phyloP scores from a whole-genome alignment of 441 rosid genomes.

The Raphanus hybrid region DNA sequence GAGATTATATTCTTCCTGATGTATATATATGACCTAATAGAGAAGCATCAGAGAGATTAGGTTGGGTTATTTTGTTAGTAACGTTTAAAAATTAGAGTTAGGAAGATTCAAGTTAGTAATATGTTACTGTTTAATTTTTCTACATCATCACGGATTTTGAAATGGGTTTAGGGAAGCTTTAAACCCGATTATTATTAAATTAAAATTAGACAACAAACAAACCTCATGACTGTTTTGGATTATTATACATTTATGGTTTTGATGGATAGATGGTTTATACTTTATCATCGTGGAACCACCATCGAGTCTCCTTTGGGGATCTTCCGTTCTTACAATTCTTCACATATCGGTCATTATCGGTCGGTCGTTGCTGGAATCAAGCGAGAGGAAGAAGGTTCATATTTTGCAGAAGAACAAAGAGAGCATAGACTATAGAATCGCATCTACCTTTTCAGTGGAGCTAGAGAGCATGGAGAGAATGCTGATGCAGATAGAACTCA shows the following conservation, averaged over 20 bases:
- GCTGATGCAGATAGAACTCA: slow-evolving; percentile 95
- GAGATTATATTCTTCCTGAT: slow-evolving; percentile 40
- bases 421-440: background rate
- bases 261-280: slow-evolving; percentile 46
- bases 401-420: slow-evolving; percentile 6
- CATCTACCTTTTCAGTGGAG: slow-evolving; percentile 78
- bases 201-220: slow-evolving; percentile 35
- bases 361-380: slow-evolving; percentile 87
- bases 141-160: slow-evolving; percentile 33
- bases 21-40: slow-evolving; percentile 40
- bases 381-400: slow-evolving; percentile 20
- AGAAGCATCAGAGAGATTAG: slow-evolving; percentile 44
- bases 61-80: slow-evolving; percentile 25
- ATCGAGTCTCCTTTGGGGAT: slow-evolving; percentile 98
- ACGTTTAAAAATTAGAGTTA: slow-evolving; percentile 20
- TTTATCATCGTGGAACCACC: slow-evolving; percentile 99
- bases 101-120: slow-evolving; percentile 37
- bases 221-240: slow-evolving; percentile 32
- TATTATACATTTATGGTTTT: slow-evolving; percentile 31
- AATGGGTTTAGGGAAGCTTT: slow-evolving; percentile 16
- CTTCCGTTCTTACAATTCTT: slow-evolving; percentile 94
- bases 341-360: slow-evolving; percentile 92
- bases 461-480: slow-evolving; percentile 99
- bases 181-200: slow-evolving; percentile 22
- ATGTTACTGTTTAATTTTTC: slow-evolving; percentile 26